Base-by-base conservation (phyloP, 306 rosid species). In the Prunus mume region DNA sequence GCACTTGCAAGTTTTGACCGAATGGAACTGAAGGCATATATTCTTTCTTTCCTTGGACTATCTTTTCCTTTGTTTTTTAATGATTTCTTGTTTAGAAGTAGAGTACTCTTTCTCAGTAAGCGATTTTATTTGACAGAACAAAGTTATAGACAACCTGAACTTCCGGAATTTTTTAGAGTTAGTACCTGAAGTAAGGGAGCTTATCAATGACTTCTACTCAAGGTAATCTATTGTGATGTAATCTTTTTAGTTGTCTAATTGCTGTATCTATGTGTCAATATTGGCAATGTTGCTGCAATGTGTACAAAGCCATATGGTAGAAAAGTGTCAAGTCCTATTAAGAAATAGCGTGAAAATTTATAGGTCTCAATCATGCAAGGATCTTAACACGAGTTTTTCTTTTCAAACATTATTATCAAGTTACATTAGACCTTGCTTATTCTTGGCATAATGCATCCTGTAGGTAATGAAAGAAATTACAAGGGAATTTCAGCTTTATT, bases 1-100 rank as follows among this genome's bases (percentile, higher is more conserved):
- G 99, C 99, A 8, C 99, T 96, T 65, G 99, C 99, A 73, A 91
- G 90, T 79, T 96, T 96, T 85, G 99, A 96, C 83, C 82, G 98
- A 69, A 62, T 91, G 11, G 99, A 96, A 86, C 78, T 96, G 75
- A 96, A 96, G 99, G 99, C 86, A 88, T 62, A 75, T 81, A 55
- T 46, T 61, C 63, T 64, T 74, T 46, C 79, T 67, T 73, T 72
- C 64, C 73, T 72, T 28, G 50, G 61, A 56, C 68, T 57, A 24
- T 25, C 32, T n/a, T 55, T 20, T 41, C 66, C 25, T 4, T 22
- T 75, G 32, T 24, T 24, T 28, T 41, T 41, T 28, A 18, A 10
- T 43, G 9, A 0, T n/a, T 71, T 52, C 1, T 46, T 60, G 57
- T 66, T 19, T 1, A 34, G 27, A 65, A n/a, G 14, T 65, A 18